Base-by-base conservation (phyloP, 1,284 basidiomycete genomes). In the Tranzscheliella williamsii region DNA sequence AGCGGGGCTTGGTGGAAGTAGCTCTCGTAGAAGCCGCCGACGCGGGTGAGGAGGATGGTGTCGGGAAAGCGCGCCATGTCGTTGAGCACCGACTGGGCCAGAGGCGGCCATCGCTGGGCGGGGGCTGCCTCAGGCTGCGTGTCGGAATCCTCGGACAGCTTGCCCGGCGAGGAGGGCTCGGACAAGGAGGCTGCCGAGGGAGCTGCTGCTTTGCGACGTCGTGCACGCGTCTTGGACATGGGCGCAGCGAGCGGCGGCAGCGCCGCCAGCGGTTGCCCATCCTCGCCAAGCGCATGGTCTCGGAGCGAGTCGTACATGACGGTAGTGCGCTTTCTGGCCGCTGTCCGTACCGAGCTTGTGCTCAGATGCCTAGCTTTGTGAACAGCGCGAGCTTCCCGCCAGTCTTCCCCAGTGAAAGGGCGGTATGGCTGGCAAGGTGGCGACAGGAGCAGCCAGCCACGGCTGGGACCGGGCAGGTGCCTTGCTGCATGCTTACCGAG, bases 21-120 rank as follows among this genome's bases (percentile, higher is more conserved):
- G n/a, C 70, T 70, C 54, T 76, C 75, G 57, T 76, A 76, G 32
- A 76, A 76, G 5, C 68, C 67, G 12, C 75, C 75, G 2, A 76
- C 73, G 13, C 73, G 53, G 4, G 75, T 76, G 16, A 76, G 64
- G 4, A 76, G 60, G 22, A 76, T 66, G 35, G 73, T 74, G 15
- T 43, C 26, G 15, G 72, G 70, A 34, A 72, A 75, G 11, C 54
- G 38, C 0, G 58, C 53, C 49, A 75, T 52, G 38, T 76, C 73
- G 23, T 42, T 46, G n/a, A 70, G 50, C 1, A 76, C 70, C 29
- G 63, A 49, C 35, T 67, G 54, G 5, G 72, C 75, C 5, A 75
- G 52, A 1, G 66, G 67, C 4, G 75, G 72, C 73, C 73, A 76
- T n/a, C 37, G 31, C n/a, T 9, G 9, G 21, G 29, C 4, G 2